phyloP scores from a whole-genome alignment of 2,329 filamentous ascomycete species.

The Capronia americana region DNA sequence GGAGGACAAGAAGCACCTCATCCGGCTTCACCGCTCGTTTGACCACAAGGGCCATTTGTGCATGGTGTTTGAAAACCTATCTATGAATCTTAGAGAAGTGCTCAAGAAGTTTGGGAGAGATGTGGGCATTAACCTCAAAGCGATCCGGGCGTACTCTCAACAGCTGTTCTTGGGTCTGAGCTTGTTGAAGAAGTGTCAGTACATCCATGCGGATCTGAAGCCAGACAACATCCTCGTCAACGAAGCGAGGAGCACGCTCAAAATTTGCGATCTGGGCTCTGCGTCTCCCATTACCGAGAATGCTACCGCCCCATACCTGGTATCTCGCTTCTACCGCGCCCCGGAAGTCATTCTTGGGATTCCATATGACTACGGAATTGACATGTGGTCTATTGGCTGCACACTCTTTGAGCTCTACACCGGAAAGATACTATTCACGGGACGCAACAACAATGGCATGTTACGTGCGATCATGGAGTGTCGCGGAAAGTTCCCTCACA shows the following conservation, averaged over 20 bases:
- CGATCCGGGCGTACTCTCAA: slow-evolving; percentile 86
- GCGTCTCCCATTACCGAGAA: slow-evolving; percentile 90
- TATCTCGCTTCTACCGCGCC: slow-evolving; percentile 95
- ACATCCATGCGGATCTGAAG: slow-evolving; percentile 95
- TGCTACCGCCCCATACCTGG: slow-evolving; percentile 91
- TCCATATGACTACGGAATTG: slow-evolving; percentile 90
- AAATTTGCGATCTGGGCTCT: slow-evolving; percentile 97
- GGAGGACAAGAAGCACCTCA: slow-evolving; percentile 88
- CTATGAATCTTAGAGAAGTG: slow-evolving; percentile 90
- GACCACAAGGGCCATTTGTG: slow-evolving; percentile 95
- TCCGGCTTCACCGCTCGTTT: slow-evolving; percentile 84
- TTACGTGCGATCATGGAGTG: slow-evolving; percentile 95
- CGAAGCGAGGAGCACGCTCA: slow-evolving; percentile 80
- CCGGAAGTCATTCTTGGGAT: slow-evolving; percentile 98
- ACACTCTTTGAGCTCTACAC: slow-evolving; percentile 97
- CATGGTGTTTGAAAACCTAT: slow-evolving; percentile 93
- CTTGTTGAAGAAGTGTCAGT: slow-evolving; percentile 87
- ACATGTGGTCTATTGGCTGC: slow-evolving; percentile 98
- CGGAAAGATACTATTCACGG: slow-evolving; percentile 94
- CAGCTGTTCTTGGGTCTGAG: slow-evolving; percentile 92
- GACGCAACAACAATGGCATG: slow-evolving; percentile 98
- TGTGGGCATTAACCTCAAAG: slow-evolving; percentile 86
- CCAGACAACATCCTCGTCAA: slow-evolving; percentile 97
- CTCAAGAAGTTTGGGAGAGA: slow-evolving; percentile 95
- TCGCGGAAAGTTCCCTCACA: slow-evolving; percentile 87